Percentiles rank a stretch among this genome's conserved stretches.
Evolutionary conservation across 352 stramenopile species (phyloP).

Genomic region (Thraustochytrium sp.): DNA sequence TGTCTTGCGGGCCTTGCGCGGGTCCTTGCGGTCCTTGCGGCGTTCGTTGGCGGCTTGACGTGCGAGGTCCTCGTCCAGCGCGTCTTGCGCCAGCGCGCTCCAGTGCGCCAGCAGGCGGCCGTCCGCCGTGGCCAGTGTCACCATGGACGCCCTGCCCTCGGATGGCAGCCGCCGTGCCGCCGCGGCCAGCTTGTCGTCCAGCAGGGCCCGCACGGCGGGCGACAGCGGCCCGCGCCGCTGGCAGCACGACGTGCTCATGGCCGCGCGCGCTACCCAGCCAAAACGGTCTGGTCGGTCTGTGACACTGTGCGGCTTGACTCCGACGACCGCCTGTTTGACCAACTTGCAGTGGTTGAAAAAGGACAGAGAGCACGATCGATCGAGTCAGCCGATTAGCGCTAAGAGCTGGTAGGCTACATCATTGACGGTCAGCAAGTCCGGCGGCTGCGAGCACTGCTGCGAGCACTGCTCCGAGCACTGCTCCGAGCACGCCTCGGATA

Average conservation of each 20-base stretch:
- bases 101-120: neutral
- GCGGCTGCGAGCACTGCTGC: no score
- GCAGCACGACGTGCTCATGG: conserved; percentile 32
- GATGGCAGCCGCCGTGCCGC: neutral
- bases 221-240: conserved; percentile 11
- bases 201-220: neutral
- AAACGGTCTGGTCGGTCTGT: no score
- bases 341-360: no score
- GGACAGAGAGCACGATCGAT: no score
- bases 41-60: neutral
- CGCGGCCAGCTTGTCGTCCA: conserved; percentile 7
- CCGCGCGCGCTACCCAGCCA: neutral
- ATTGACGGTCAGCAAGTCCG: no score
- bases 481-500: no score
- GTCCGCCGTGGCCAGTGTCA: neutral
- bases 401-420: no score
- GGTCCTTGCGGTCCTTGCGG: neutral
- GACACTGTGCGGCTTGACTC: no score
- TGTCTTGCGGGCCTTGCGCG: neutral
- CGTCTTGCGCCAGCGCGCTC: neutral
- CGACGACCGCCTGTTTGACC: no score
- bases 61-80: neutral
- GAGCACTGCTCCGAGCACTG: no score
- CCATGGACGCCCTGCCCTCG: neutral
- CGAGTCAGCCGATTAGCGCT: no score